Percentiles rank a stretch among this genome's conserved stretches.
Conservation (phyloP, 495 filamentous ascomycete species). For the Xylaria cubensis region DNA sequence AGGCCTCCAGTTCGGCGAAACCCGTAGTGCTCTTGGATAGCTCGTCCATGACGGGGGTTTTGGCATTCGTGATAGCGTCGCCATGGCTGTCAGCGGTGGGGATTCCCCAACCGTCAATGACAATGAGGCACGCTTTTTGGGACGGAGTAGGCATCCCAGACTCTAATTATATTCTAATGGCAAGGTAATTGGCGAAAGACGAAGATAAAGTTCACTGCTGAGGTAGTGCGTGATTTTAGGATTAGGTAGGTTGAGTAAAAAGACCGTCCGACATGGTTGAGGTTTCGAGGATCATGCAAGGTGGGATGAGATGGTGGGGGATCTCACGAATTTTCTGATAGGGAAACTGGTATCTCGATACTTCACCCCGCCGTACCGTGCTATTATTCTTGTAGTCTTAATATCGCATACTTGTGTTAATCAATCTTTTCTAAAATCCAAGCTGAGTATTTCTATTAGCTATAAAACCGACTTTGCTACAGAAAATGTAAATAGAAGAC, state of each 20-base stretch:
- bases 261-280: slow-evolving; percentile 17
- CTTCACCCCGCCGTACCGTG: not conserved
- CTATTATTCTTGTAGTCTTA: not conserved
- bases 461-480: not conserved
- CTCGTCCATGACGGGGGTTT: slow-evolving; percentile 90
- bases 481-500: not conserved
- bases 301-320: slow-evolving; percentile 26
- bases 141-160: slow-evolving; percentile 75
- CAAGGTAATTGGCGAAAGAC: slow-evolving; percentile 33
- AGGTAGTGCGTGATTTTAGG: slow-evolving; percentile 32
- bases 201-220: slow-evolving; percentile 23
- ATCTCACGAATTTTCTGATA: slow-evolving; percentile 13
- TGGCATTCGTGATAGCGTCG: slow-evolving; percentile 91
- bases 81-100: slow-evolving; percentile 79
- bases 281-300: slow-evolving; percentile 38
- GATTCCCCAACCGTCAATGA: slow-evolving; percentile 99
- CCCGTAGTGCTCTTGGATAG: slow-evolving; percentile 78
- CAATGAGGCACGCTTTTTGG: slow-evolving; percentile 94
- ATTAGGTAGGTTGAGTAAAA: slow-evolving; percentile 21
- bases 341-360: not conserved
- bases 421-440: not conserved
- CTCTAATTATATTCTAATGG: slow-evolving; percentile 36
- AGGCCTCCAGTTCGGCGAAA: slow-evolving; percentile 89
- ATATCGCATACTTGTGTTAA: not conserved
- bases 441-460: not conserved